Evolutionary conservation across 306 rosid genomes (phyloP), one percentile per base, ranked within the genome.

Genomic region (Castanea mollissima): DNA sequence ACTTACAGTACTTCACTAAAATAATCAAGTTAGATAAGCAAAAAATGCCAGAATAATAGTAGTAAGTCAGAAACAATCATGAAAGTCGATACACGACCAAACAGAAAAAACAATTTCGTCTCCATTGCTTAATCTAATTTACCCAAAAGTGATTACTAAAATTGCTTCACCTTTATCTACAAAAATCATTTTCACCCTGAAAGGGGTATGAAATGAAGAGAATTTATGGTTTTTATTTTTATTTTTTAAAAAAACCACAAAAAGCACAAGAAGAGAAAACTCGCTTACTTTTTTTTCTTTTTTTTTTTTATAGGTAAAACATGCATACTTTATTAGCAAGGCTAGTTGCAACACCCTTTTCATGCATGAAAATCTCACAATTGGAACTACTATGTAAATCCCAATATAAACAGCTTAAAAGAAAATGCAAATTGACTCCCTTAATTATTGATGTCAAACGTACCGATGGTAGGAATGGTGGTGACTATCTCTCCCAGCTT

Each of bases 401-500:
- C 14, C 41, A 23, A 2, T 4, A 29, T 18, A 23, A 27, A 54
- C 21, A 25, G 32, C 14, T 5, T 14, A 54, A 72, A 4, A 29
- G 46, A 15, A 35, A 38, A 69, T 41, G n/a, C 25, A 29, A 19
- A 29, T 59, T 59, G 20, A 64, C 41, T 46, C 14, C 16, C n/a
- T 19, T 6, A 23, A 38, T n/a, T 67, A 64, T 34, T 35, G 52
- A 67, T n/a, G 51, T 32, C 41, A 5, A 54, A 77, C 84, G 55
- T 78, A 93, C 98, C 98, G 59, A 93, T 93, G 85, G 98, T 93
- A 55, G 98, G 98, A 86, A 93, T 93, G 83, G 98, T 93, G 84
- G 97, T 93, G 80, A 93, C 97, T 21, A 93, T 93, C 83, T 93
- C 97, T 55, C 97, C 97, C 63, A 92, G 92, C 90, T 92, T 92